These are phyloP conservation scores for Abrus pulchellus DNA, from an alignment of 306 rosid genomes.

Conservation along the genomic window DNA sequence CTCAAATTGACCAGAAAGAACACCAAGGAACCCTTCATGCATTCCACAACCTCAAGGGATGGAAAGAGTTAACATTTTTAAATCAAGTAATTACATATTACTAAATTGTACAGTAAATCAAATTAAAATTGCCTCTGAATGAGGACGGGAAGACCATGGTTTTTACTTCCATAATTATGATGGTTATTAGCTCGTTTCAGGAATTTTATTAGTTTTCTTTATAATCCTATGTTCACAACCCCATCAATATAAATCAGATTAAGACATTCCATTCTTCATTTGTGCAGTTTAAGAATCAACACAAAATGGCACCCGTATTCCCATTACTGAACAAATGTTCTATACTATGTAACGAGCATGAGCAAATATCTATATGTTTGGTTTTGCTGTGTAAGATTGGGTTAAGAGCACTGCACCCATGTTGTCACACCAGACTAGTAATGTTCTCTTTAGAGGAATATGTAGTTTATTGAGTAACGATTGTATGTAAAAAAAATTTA, in stretches of 20 bases:
- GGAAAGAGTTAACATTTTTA: constrained; percentile 24
- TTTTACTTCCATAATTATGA: not conserved
- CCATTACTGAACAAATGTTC: not conserved
- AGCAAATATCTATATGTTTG: too few species aligned
- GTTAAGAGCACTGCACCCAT: too few species aligned
- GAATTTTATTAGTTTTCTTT: not conserved
- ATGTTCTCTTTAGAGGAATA: too few species aligned
- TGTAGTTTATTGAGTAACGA: too few species aligned
- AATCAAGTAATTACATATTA: not conserved
- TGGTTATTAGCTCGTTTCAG: not conserved
- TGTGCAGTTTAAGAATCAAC: not conserved
- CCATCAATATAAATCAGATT: not conserved
- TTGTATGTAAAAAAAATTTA: too few species aligned
- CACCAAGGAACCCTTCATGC: constrained; percentile 54
- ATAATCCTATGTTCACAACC: not conserved
- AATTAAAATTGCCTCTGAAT: not conserved
- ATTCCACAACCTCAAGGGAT: constrained; percentile 46
- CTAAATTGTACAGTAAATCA: not conserved
- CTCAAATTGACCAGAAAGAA: constrained; percentile 60
- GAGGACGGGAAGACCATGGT: not conserved
- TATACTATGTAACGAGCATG: not conserved
- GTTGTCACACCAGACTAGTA: too few species aligned
- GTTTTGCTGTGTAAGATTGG: too few species aligned
- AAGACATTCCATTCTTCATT: not conserved
- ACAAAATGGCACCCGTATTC: not conserved